Evolutionary conservation across 805 yeast species (phyloP).

Genomic region (Starmerella vitae): DNA sequence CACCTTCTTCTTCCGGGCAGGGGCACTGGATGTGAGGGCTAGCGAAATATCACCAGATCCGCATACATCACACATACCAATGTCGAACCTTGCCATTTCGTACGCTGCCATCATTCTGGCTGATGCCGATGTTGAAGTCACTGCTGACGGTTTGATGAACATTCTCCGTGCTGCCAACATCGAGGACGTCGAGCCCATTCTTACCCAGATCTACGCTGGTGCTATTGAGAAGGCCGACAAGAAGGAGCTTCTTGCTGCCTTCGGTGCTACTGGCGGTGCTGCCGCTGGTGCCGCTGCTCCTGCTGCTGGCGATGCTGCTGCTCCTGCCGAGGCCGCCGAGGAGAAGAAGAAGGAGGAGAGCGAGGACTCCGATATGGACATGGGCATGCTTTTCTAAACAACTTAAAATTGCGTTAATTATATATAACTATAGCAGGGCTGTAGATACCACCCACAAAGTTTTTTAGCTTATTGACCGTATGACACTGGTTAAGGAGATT

Average conservation of each 20-base stretch:
- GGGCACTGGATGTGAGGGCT: slow-evolving; percentile 1
- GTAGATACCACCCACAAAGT: too few relatives aligned
- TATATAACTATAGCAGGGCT: slow-evolving; percentile 3
- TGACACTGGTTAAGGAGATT: slow-evolving; percentile 15
- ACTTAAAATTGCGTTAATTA: not conserved
- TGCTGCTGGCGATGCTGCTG: slow-evolving; percentile 52
- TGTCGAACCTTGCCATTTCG: slow-evolving; percentile 23
- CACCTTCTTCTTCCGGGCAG: too few relatives aligned
- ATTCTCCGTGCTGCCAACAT: slow-evolving; percentile 74
- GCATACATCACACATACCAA: slow-evolving; percentile 1
- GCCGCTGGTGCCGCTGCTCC: slow-evolving; percentile 48
- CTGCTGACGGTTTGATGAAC: slow-evolving; percentile 69
- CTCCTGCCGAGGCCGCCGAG: slow-evolving; percentile 42
- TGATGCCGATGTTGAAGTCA: slow-evolving; percentile 90
- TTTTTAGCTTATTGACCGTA: not conserved
- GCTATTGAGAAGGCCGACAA: slow-evolving; percentile 75
- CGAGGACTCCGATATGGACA: slow-evolving; percentile 38
- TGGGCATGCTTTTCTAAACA: slow-evolving; percentile 77
- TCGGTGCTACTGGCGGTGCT: slow-evolving; percentile 53
- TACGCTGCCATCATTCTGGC: slow-evolving; percentile 93
- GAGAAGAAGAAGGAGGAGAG: slow-evolving; percentile 44
- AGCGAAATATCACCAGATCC: not conserved
- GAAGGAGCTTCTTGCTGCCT: slow-evolving; percentile 60
- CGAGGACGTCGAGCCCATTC: slow-evolving; percentile 40
- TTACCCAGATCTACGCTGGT: slow-evolving; percentile 82